phyloP scores from a whole-genome alignment of 768 basidiomycete species.

The Auricularia auricula-judae region DNA sequence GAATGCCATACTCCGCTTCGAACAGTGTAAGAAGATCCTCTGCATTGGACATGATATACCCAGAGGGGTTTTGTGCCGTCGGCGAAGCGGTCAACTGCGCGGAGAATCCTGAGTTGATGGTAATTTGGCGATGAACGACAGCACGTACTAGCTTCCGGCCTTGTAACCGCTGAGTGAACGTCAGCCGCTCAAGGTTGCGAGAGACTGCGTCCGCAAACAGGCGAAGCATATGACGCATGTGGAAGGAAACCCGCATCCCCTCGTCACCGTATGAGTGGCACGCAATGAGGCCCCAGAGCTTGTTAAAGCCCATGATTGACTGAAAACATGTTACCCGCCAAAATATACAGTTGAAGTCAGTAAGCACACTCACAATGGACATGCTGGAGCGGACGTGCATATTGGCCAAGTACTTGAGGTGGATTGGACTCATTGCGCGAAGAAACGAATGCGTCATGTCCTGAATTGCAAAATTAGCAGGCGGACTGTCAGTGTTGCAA shows the following conservation, averaged over 20 bases:
- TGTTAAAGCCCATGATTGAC: conserved; percentile 72
- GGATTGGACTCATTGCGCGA: conserved; percentile 82
- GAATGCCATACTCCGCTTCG: conserved; percentile 65
- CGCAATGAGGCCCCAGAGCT: conserved; percentile 70
- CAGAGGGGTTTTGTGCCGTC: conserved; percentile 56
- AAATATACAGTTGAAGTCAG: not conserved
- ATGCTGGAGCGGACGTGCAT: conserved; percentile 79
- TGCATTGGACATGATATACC: conserved; percentile 70
- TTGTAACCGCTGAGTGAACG: conserved; percentile 63
- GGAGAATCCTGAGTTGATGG: not conserved
- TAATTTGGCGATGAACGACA: not conserved
- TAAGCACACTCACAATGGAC: conserved; percentile 55
- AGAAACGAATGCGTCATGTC: conserved; percentile 80
- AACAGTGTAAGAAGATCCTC: conserved; percentile 70
- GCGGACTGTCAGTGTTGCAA: too few species aligned
- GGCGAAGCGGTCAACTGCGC: conserved; percentile 59
- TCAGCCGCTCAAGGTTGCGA: conserved; percentile 66
- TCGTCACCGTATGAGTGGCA: conserved; percentile 66
- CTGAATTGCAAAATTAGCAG: conserved; percentile 20
- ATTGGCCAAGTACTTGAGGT: conserved; percentile 68
- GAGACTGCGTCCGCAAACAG: conserved; percentile 72
- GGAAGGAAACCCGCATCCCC: conserved; percentile 82
- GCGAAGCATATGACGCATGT: conserved; percentile 71
- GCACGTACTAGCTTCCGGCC: conserved; percentile 60
- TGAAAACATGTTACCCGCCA: conserved; percentile 16